Conservation (phyloP, 1,284 basidiomycete genomes). For the Ceratobasidium sp. region DNA sequence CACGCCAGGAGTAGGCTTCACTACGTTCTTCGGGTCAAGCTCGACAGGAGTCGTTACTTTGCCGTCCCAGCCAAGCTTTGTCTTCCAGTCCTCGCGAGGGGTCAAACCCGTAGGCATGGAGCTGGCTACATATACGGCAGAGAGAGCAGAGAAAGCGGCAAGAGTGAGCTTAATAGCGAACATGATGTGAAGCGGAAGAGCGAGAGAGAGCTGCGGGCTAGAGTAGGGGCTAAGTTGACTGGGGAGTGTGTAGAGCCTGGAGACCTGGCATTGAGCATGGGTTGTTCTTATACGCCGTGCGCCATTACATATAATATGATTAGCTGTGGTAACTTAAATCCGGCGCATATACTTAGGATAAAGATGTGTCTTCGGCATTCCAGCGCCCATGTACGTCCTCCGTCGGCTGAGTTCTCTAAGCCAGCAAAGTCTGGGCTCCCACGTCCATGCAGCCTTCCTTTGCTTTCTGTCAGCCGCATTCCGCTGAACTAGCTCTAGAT, state of each 20-base stretch:
- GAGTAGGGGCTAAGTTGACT: neutral
- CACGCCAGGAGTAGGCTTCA: slow-evolving; percentile 16
- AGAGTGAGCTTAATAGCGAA: slow-evolving; percentile 25
- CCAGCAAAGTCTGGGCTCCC: too few relatives aligned
- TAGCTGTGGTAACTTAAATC: too few relatives aligned
- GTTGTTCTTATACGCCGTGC: too few relatives aligned
- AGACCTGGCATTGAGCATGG: neutral
- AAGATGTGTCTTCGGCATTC: too few relatives aligned
- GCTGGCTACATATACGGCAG: neutral
- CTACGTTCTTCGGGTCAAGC: slow-evolving; percentile 7
- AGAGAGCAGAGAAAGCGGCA: slow-evolving; percentile 14
- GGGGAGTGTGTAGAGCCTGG: slow-evolving; percentile 8
- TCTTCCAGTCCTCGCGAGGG: slow-evolving; percentile 26
- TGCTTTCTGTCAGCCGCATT: too few relatives aligned
- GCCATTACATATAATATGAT: too few relatives aligned
- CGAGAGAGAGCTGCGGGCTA: neutral
- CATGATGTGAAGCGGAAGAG: slow-evolving; percentile 16
- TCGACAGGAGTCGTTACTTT: slow-evolving; percentile 21
- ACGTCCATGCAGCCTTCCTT: too few relatives aligned
- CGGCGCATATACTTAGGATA: too few relatives aligned
- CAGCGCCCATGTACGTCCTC: too few relatives aligned
- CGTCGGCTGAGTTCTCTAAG: too few relatives aligned
- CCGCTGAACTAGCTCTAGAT: too few relatives aligned
- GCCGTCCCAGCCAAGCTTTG: slow-evolving; percentile 13
- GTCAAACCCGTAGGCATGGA: slow-evolving; percentile 5